Percentiles rank a stretch among this genome's conserved stretches.
Evolutionary conservation across 345 rosid species (phyloP).

Genomic region (Citrus inodora): DNA sequence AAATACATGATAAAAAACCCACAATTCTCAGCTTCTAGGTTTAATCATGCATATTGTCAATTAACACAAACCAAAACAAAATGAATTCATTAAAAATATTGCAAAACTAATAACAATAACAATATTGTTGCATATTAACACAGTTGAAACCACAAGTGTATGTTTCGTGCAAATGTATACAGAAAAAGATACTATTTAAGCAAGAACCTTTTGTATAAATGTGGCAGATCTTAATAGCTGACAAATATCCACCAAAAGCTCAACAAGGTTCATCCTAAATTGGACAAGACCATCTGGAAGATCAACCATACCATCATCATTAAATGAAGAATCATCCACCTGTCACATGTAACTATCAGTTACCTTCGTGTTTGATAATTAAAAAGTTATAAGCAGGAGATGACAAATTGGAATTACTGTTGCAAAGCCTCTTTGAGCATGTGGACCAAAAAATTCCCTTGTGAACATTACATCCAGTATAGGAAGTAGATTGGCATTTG

Average conservation of each 20-base stretch:
- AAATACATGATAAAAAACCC: background rate
- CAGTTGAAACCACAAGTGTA: background rate
- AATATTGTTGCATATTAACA: background rate
- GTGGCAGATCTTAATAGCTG: constrained; percentile 65
- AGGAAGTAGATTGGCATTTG: background rate
- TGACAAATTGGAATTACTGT: background rate
- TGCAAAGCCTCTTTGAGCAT: background rate
- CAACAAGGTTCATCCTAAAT: constrained; percentile 82
- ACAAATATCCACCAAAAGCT: constrained; percentile 86
- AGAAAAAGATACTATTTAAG: constrained; percentile 1
- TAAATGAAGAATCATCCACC: constrained; percentile 79
- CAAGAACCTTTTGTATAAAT: constrained; percentile 71
- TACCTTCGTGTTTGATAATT: background rate
- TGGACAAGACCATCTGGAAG: constrained; percentile 86
- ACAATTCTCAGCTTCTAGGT: background rate
- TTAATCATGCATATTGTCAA: background rate
- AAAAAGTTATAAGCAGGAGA: background rate
- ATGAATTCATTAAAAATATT: background rate
- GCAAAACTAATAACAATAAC: background rate
- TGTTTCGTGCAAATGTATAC: background rate
- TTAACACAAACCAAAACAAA: background rate
- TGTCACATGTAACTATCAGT: constrained; percentile 28
- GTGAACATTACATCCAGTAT: background rate
- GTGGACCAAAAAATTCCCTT: background rate
- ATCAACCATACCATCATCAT: constrained; percentile 52